Evolutionary conservation across 306 rosid genomes (phyloP).

Genomic region (Canavalia ensiformis): DNA sequence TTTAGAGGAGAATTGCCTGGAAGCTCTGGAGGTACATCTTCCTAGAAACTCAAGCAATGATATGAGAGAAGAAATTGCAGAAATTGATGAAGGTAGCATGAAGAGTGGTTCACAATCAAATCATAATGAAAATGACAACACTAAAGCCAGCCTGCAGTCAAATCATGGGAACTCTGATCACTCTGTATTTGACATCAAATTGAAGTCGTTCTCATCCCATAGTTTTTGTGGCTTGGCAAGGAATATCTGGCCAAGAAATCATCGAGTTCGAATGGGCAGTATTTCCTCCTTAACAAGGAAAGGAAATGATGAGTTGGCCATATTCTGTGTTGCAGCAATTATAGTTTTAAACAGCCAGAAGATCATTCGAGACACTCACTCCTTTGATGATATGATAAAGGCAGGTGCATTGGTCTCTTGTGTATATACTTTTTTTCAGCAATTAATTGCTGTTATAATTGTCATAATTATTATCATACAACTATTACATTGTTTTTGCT

Average conservation of each 20-base stretch:
- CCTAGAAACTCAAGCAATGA: constrained; percentile 64
- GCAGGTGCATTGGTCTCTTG: constrained; percentile 60
- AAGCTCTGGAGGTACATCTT: constrained; percentile 73
- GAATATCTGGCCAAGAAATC: constrained; percentile 75
- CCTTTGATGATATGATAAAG: constrained; percentile 96
- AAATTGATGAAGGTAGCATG: constrained; percentile 53
- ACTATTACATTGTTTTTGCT: constrained; percentile 11
- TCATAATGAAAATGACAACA: constrained; percentile 54
- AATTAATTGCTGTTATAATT: constrained; percentile 28
- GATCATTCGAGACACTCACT: constrained; percentile 79
- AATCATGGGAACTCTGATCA: constrained; percentile 57
- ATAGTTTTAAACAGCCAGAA: constrained; percentile 81
- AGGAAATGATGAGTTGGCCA: constrained; percentile 76
- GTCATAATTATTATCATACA: constrained; percentile 5
- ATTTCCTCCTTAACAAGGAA: constrained; percentile 68
- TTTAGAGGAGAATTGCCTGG: constrained; percentile 74
- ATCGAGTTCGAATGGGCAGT: constrained; percentile 56
- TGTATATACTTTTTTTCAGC: not conserved
- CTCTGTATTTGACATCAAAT: constrained; percentile 54
- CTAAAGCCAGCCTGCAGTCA: constrained; percentile 53
- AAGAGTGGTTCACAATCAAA: constrained; percentile 59
- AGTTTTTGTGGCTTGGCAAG: constrained; percentile 84
- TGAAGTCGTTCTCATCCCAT: constrained; percentile 62
- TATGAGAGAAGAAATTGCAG: constrained; percentile 55
- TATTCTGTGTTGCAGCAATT: constrained; percentile 89